Conservation (phyloP, 352 stramenopile genomes). For the Blastocystis sp. region DNA sequence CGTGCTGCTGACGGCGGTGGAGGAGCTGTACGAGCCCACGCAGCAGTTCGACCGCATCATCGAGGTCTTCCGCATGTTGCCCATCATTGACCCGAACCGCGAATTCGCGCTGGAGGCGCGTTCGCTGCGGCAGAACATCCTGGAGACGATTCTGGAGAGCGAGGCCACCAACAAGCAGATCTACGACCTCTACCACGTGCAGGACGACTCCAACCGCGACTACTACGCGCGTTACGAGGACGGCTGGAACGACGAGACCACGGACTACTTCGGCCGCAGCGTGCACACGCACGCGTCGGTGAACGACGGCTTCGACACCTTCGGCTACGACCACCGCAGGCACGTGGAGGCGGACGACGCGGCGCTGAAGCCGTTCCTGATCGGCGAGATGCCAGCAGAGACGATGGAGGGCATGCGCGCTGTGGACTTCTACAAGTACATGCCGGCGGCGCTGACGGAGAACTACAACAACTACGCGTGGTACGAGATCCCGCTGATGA, state of each 20-base stretch:
- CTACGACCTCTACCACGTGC: slow-evolving; percentile 12
- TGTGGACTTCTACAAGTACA: neutral
- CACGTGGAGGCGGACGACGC: neutral
- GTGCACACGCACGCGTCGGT: neutral
- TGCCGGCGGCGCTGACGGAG: slow-evolving; percentile 6
- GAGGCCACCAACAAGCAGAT: slow-evolving; percentile 25
- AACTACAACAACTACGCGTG: neutral
- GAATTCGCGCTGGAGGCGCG: neutral
- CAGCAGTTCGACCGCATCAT: slow-evolving; percentile 7
- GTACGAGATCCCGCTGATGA: neutral
- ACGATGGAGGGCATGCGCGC: neutral
- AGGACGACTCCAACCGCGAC: neutral
- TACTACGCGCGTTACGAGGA: neutral
- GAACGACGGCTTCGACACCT: slow-evolving; percentile 29
- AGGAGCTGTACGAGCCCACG: slow-evolving; percentile 9
- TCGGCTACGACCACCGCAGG: slow-evolving; percentile 14
- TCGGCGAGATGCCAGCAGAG: neutral
- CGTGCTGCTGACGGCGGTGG: neutral
- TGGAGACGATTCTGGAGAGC: slow-evolving; percentile 26
- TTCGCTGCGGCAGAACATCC: slow-evolving; percentile 38
- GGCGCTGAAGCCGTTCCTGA: too few species aligned
- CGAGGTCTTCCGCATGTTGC: neutral
- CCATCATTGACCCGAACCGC: neutral
- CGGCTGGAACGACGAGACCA: too few species aligned
- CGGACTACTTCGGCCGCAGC: slow-evolving; percentile 18